Evolutionary conservation across 805 yeast species (phyloP), one percentile per base, ranked within the genome.

Genomic region (Nakazawaea pomicola): DNA sequence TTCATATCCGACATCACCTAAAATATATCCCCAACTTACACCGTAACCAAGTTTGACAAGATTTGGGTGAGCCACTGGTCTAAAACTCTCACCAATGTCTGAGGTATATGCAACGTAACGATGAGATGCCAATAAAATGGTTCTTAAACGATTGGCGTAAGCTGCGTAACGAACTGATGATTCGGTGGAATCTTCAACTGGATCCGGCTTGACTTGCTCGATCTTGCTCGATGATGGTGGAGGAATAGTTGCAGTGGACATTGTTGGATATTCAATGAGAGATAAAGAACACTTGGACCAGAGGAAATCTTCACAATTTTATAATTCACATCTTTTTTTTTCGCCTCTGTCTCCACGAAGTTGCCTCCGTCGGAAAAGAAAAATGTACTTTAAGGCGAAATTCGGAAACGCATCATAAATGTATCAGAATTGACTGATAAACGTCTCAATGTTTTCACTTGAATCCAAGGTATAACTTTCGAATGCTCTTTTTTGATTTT

Each of bases 21-120:
- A 52, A 17, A 85, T 68, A 54, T 85, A 85, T 1, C 74, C 62
- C 93, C 93, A 86, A 6, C 89, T 80, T 31, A 85, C 63, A 28
- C 78, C 87, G 56, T 85, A 85, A 21, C 91, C 81, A 3, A 74
- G 46, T 11, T 62, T 68, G 15, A 85, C 93, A n/a, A 81, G 44
- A 25, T 51, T 48, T 1, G 90, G 89, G 51, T 78, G 81, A 4
- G 86, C 90, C 9, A 85, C 81, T 1, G 93, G 93, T 40, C 95
- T 70, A 62, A 85, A 86, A 9, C 90, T 81, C 55, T 85, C 95
- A 24, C 95, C 95, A 51, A 85, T 78, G 56, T 85, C 95, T 0
- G 90, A 82, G 2, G 95, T 84, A 60, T 86, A 85, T 1, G 95
- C 95, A 19, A 85, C 86, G 53, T 85, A 86, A 52, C 95, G 64